These are phyloP conservation scores for Pouteria campechiana DNA, from an alignment of 179 eudicot genomes.

Conservation along the genomic window DNA sequence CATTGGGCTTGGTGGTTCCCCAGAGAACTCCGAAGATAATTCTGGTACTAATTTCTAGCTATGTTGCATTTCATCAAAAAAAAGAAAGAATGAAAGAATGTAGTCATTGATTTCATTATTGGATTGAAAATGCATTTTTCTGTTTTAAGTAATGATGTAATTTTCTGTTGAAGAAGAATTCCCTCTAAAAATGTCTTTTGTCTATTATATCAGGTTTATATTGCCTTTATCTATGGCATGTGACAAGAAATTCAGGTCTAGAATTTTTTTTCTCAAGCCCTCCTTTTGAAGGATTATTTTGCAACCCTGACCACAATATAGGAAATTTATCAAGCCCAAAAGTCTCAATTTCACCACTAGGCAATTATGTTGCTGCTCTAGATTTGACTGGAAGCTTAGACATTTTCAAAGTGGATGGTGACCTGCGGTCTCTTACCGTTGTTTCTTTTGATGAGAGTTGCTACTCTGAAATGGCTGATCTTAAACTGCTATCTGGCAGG, in stretches of 20 bases:
- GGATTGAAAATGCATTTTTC: not conserved
- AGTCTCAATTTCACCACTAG: constrained; percentile 64
- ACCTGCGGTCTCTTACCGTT: constrained; percentile 25
- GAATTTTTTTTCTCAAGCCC: constrained; percentile 32
- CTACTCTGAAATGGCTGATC: constrained; percentile 6
- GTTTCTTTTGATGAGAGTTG: constrained; percentile 23
- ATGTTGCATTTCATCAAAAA: not conserved
- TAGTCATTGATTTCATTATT: not conserved
- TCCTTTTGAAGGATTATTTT: constrained; percentile 53
- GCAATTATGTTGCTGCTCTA: constrained; percentile 54
- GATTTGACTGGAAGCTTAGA: constrained; percentile 60
- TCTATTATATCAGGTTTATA: constrained; percentile 56
- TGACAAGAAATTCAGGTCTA: constrained; percentile 29
- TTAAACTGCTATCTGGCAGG: constrained; percentile 12
- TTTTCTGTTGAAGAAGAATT: too few species aligned
- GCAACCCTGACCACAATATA: constrained; percentile 33
- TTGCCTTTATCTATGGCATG: constrained; percentile 56
- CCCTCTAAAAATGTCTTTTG: too few species aligned
- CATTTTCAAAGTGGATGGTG: constrained; percentile 44
- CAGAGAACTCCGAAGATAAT: constrained; percentile 17
- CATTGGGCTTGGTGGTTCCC: constrained; percentile 31
- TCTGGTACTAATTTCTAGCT: constrained; percentile 24
- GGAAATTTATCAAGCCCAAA: constrained; percentile 61
- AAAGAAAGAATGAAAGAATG: too few species aligned
- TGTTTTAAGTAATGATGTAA: too few species aligned